A percentile compares a stretch with the other conserved stretches of the same genome.
Conservation (phyloP, 164 flowering plant species). For the Tetrastigma voinierianum region DNA sequence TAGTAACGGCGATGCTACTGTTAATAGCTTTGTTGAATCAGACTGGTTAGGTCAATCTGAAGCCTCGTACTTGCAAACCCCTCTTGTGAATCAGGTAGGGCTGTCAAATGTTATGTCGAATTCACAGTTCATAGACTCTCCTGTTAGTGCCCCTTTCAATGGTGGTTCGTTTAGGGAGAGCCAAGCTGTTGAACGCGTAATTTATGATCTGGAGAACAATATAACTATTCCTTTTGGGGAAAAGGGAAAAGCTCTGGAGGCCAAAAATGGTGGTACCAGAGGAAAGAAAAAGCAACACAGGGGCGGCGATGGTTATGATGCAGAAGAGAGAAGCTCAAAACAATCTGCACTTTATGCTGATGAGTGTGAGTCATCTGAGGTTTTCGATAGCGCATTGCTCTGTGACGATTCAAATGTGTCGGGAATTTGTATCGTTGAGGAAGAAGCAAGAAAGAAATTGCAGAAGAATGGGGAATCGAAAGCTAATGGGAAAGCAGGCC, state of each 20-base stretch:
- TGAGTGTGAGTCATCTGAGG: conserved; percentile 13
- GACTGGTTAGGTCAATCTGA: conserved; percentile 1
- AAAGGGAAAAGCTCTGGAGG: too few species aligned
- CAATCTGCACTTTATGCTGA: conserved; percentile 20
- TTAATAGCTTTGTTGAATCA: conserved; percentile 3
- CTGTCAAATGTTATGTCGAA: background rate
- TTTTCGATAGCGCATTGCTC: conserved; percentile 31
- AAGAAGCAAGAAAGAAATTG: background rate
- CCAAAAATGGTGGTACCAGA: background rate
- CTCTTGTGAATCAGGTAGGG: too few species aligned
- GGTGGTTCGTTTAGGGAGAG: background rate
- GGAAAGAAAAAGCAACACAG: conserved; percentile 18
- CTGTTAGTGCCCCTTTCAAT: background rate
- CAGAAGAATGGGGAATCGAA: conserved; percentile 3
- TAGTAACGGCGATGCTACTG: background rate
- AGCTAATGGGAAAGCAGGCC: conserved; percentile 1
- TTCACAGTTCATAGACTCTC: too few species aligned
- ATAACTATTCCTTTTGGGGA: background rate
- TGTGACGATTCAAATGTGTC: conserved; percentile 3
- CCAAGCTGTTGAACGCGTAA: background rate
- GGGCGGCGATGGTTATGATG: conserved; percentile 11
- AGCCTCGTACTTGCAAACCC: background rate
- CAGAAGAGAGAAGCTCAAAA: conserved; percentile 24
- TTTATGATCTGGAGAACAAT: background rate
- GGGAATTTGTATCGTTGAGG: too few species aligned